Percentiles rank a stretch among this genome's conserved stretches.
These are phyloP conservation scores for Pythium monospermum DNA, from an alignment of 352 stramenopile genomes.

Conservation along the genomic window DNA sequence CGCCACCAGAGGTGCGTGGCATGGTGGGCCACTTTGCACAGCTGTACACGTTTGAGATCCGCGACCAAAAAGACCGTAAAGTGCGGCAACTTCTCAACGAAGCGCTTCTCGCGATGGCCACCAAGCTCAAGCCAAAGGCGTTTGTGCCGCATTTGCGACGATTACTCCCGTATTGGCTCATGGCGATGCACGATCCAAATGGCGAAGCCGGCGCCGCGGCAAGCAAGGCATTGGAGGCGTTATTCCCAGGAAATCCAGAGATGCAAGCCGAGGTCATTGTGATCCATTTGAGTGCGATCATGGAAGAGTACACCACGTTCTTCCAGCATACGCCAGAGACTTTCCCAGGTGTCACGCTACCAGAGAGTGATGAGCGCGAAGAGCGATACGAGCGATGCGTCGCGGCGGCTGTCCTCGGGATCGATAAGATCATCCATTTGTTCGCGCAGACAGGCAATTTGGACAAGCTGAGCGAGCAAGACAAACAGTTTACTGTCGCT, in stretches of 20 bases:
- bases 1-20: conserved; percentile 47
- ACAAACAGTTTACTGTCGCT: conserved; percentile 34
- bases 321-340: conserved; percentile 53
- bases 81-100: conserved; percentile 74
- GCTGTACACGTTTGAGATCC: conserved; percentile 74
- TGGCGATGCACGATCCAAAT: conserved; percentile 78
- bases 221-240: conserved; percentile 40
- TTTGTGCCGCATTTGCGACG: conserved; percentile 68
- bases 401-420: conserved; percentile 49
- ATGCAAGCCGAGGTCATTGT: conserved; percentile 26
- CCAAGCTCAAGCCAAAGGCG: conserved; percentile 64
- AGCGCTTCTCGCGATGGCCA: conserved; percentile 46
- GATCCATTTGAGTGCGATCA: conserved; percentile 18
- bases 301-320: conserved; percentile 64
- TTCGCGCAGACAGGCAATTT: conserved; percentile 35
- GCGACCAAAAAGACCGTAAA: conserved; percentile 80
- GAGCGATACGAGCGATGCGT: conserved; percentile 74
- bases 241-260: conserved; percentile 37
- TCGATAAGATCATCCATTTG: conserved; percentile 51
- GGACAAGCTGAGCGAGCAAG: conserved; percentile 34
- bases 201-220: conserved; percentile 44
- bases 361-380: conserved; percentile 56
- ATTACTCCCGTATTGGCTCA: conserved; percentile 71
- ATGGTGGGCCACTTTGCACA: conserved; percentile 78
- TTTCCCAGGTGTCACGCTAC: conserved; percentile 52